These are phyloP conservation scores for Iris pallida DNA, from an alignment of 116 monocot species.

Conservation along the genomic window DNA sequence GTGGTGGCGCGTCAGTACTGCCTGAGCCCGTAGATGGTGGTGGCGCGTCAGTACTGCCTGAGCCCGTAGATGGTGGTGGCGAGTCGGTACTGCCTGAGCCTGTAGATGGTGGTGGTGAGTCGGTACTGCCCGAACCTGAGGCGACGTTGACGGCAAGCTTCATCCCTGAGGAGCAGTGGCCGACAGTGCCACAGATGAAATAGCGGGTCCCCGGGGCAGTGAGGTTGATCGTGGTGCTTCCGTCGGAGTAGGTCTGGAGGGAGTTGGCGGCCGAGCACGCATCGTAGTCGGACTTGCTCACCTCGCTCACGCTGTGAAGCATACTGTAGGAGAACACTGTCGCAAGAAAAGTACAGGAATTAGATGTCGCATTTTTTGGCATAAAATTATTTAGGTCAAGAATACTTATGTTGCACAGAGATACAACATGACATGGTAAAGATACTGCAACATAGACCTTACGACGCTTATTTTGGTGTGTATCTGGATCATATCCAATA, in stretches of 20 bases:
- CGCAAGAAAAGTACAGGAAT: neutral
- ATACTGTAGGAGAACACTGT: constrained; percentile 48
- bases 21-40: neutral
- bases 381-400: neutral
- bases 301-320: constrained; percentile 48
- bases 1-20: too few species aligned
- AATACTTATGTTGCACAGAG: too few species aligned
- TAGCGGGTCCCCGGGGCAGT: constrained; percentile 43
- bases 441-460: too few species aligned
- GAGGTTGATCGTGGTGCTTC: constrained; percentile 48
- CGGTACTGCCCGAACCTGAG: neutral
- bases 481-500: too few species aligned
- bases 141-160: constrained; percentile 46
- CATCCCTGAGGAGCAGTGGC: constrained; percentile 68
- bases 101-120: too few species aligned
- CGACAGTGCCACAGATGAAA: constrained; percentile 67
- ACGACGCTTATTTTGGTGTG: too few species aligned
- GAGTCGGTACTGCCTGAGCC: too few species aligned
- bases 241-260: constrained; percentile 28
- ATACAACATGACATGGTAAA: too few species aligned
- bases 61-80: too few species aligned
- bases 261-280: constrained; percentile 42
- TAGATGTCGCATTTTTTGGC: too few species aligned
- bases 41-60: too few species aligned
- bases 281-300: constrained; percentile 39